Conservation (phyloP, 768 basidiomycete species). For the Dioszegia crocea region DNA sequence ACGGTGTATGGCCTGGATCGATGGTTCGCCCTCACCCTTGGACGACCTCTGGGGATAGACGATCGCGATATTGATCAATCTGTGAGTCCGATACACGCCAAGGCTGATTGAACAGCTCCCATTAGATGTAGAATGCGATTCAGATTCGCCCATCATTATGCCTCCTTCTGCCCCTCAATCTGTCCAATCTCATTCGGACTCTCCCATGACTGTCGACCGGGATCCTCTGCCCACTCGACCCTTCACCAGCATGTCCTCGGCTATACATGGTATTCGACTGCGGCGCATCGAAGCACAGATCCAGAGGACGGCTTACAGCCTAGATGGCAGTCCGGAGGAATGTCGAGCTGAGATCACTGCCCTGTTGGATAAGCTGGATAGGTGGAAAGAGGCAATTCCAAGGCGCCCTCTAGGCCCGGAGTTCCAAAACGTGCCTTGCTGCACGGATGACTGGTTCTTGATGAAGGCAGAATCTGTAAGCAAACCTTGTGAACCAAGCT, state of each 20-base stretch:
- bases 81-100: background rate
- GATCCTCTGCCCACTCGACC: background rate
- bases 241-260: constrained; percentile 13
- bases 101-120: constrained; percentile 8
- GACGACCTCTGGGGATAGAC: constrained; percentile 18
- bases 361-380: constrained; percentile 7
- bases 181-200: background rate
- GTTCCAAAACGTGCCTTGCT: constrained; percentile 7
- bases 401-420: background rate
- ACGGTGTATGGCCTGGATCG: constrained; percentile 24
- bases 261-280: constrained; percentile 8
- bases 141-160: background rate
- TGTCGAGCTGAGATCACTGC: constrained; percentile 1
- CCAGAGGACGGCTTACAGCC: constrained; percentile 8
- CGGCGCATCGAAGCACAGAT: constrained; percentile 11
- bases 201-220: background rate
- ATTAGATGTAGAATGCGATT: constrained; percentile 15
- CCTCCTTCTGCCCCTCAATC: background rate
- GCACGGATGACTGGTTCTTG: constrained; percentile 14
- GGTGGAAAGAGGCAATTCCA: constrained; percentile 11
- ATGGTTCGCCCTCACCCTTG: constrained; percentile 17
- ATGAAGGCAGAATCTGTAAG: constrained; percentile 8
- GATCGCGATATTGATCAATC: constrained; percentile 22
- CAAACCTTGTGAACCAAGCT: background rate
- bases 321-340: background rate